Percentiles rank a stretch among this genome's conserved stretches.
These are phyloP conservation scores for Lichtheimia ramosa DNA, from an alignment of 371 early-diverging fungal genomes.

Conservation along the genomic window DNA sequence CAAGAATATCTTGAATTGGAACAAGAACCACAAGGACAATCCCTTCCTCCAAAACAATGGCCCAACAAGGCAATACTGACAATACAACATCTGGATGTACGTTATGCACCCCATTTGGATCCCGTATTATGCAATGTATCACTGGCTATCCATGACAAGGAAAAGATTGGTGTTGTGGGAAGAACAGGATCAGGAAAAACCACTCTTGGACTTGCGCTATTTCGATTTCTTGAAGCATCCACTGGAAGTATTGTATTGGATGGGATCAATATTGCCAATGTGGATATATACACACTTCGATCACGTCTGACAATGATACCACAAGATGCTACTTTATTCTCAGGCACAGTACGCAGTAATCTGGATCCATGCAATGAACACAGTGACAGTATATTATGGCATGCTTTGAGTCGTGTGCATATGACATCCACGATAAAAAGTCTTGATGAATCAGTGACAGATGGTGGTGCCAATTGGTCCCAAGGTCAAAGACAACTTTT, in stretches of 20 bases:
- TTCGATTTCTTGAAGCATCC: slow-evolving; percentile 74
- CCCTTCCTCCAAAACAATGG: slow-evolving; percentile 19
- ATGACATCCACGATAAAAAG: slow-evolving; percentile 16
- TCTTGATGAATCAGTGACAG: slow-evolving; percentile 47
- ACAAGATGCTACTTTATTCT: slow-evolving; percentile 85
- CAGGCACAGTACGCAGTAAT: slow-evolving; percentile 69
- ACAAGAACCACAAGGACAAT: slow-evolving; percentile 58
- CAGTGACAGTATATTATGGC: slow-evolving; percentile 72
- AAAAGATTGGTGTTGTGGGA: slow-evolving; percentile 81
- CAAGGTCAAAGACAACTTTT: slow-evolving; percentile 82
- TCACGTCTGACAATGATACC: slow-evolving; percentile 77
- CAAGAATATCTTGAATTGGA: slow-evolving; percentile 73
- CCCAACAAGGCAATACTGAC: background rate
- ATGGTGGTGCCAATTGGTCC: slow-evolving; percentile 66
- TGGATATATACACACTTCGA: slow-evolving; percentile 75
- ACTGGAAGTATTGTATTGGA: slow-evolving; percentile 77
- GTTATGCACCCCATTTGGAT: slow-evolving; percentile 65
- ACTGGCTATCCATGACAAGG: slow-evolving; percentile 60
- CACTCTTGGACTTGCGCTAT: slow-evolving; percentile 72
- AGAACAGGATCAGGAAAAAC: slow-evolving; percentile 82
- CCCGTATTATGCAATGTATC: slow-evolving; percentile 72
- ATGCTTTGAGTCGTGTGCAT: slow-evolving; percentile 57
- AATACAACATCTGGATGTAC: slow-evolving; percentile 56
- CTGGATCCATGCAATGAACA: slow-evolving; percentile 71
- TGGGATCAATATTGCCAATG: slow-evolving; percentile 72